Conservation (phyloP, 176 grass and related monocot genomes). For the Bolboschoenus planiculmis region DNA sequence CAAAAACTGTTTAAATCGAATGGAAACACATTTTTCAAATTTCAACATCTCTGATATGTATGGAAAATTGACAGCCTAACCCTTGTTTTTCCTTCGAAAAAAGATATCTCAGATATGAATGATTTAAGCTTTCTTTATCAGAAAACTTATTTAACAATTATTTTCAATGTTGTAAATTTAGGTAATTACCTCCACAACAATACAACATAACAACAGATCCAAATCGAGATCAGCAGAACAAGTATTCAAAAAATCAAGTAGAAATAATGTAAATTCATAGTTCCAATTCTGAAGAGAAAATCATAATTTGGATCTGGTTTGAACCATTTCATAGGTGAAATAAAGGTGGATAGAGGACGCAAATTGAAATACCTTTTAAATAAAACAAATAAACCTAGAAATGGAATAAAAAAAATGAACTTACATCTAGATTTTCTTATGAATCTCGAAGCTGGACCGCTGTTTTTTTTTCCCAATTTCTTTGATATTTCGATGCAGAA, state of each 20-base stretch:
- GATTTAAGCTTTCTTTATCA: neutral
- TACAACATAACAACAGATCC: neutral
- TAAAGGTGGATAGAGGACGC: neutral
- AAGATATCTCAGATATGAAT: neutral
- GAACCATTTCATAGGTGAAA: neutral
- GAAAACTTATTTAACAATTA: neutral
- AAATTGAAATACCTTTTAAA: neutral
- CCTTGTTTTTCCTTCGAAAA: neutral
- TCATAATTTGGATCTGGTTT: conserved; percentile 1
- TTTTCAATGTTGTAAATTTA: neutral
- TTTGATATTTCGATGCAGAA: neutral
- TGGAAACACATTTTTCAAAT: neutral
- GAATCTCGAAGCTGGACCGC: neutral
- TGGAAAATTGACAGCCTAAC: neutral
- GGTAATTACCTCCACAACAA: neutral
- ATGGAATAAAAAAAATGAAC: neutral
- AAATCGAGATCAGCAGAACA: neutral
- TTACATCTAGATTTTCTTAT: neutral
- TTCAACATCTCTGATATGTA: neutral
- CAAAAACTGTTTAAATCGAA: neutral
- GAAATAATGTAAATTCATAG: neutral
- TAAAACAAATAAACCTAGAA: neutral
- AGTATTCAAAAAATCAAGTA: neutral
- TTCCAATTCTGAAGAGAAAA: neutral
- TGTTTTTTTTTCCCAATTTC: neutral